phyloP scores from a whole-genome alignment of 129 eudicot species.

The Tanacetum coccineum region DNA sequence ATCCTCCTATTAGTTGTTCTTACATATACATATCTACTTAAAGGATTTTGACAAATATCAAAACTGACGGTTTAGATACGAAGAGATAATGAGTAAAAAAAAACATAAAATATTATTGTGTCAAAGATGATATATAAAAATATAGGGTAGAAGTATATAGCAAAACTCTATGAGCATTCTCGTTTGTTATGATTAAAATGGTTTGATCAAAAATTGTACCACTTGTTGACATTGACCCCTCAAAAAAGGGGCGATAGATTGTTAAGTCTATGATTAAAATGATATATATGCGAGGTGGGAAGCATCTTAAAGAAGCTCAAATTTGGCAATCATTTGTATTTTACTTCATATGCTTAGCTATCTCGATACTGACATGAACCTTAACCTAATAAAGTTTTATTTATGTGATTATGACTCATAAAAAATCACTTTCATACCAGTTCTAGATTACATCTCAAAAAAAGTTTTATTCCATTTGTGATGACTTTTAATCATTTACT shows the following conservation, averaged over 20 bases:
- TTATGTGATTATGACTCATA: not conserved
- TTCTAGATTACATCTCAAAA: too few relatives aligned
- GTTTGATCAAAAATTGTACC: constrained; percentile 7
- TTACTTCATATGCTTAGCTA: constrained; percentile 14
- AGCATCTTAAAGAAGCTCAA: constrained; percentile 27
- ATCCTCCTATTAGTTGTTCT: too few relatives aligned
- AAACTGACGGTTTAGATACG: too few relatives aligned
- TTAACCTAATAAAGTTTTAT: constrained; percentile 12
- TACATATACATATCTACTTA: too few relatives aligned
- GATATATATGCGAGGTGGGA: constrained; percentile 18
- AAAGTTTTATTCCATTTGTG: too few relatives aligned
- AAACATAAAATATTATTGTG: too few relatives aligned
- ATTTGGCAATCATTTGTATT: constrained; percentile 17
- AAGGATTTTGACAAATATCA: too few relatives aligned
- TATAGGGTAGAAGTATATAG: too few relatives aligned
- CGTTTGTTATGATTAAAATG: not conserved
- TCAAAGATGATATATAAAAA: too few relatives aligned
- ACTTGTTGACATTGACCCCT: constrained; percentile 20
- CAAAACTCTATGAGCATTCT: too few relatives aligned
- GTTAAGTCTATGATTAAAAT: constrained; percentile 18
- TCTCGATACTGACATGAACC: constrained; percentile 16
- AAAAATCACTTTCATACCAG: too few relatives aligned
- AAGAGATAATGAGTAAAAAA: too few relatives aligned
- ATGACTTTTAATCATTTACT: not conserved
- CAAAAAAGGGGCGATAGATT: constrained; percentile 16